A percentile compares a stretch with the other conserved stretches of the same genome.
These are phyloP conservation scores for Epithele typhae DNA, from an alignment of 768 basidiomycete genomes.

Conservation along the genomic window DNA sequence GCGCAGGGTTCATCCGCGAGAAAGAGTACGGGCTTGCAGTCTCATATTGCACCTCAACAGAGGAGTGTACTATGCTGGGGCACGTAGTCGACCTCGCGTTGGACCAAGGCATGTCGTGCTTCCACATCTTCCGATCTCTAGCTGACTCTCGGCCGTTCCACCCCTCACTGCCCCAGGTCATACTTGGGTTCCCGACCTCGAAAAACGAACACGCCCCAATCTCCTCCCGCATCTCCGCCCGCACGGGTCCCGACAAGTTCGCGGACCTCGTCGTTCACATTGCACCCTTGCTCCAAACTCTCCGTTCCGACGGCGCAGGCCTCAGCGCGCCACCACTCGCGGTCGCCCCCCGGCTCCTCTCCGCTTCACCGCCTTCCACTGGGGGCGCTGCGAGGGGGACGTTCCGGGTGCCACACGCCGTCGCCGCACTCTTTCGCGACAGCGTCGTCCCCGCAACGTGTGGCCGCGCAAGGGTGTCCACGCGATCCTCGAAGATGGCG, in stretches of 20 bases:
- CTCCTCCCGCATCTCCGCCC: too few relatives aligned
- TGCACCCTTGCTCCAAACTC: constrained; percentile 63
- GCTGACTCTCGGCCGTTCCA: not conserved
- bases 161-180: too few relatives aligned
- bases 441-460: constrained; percentile 81
- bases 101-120: constrained; percentile 46
- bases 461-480: too few relatives aligned
- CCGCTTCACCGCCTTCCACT: constrained; percentile 81
- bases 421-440: constrained; percentile 75
- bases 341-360: constrained; percentile 69
- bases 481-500: too few relatives aligned
- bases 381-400: constrained; percentile 53
- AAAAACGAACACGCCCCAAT: too few relatives aligned
- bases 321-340: constrained; percentile 44
- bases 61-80: constrained; percentile 77
- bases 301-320: constrained; percentile 36
- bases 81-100: constrained; percentile 75
- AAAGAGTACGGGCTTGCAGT: constrained; percentile 80
- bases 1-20: constrained; percentile 60
- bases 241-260: constrained; percentile 56
- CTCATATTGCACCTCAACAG: constrained; percentile 78
- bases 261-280: constrained; percentile 62
- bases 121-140: not conserved
- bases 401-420: constrained; percentile 67
- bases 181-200: constrained; percentile 14